Evolutionary conservation across 2,329 filamentous ascomycete species (phyloP), one percentile per base, ranked within the genome.

Genomic region (Fusarium sambucinum): DNA sequence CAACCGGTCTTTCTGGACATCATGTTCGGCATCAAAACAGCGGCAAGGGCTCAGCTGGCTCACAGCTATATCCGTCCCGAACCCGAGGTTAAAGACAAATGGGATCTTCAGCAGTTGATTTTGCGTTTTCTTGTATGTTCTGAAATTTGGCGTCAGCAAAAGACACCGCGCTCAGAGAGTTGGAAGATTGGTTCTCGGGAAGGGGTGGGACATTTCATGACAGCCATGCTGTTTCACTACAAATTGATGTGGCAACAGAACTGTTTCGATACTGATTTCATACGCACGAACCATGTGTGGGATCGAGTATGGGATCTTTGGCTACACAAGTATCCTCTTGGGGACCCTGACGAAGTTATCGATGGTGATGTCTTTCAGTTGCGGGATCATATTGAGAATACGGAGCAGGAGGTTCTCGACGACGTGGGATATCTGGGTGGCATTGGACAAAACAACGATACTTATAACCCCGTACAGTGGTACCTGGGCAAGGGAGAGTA

Each of bases 271-370:
- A 48, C 45, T 27, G 52, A 60, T 2, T 47, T 54, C 11, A 30
- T 64, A 1, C 23, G 33, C 3, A 40, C 51, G 12, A 60, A 64
- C 7, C 33, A 64, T 8, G 29, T 46, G 9, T 75, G 72, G 69
- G 68, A 76, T 25, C 41, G 53, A 13, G 42, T 72, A 9, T 79
- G 77, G 77, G 68, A 75, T 14, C 35, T 59, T n/a, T 79, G 76
- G 77, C 19, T 76, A 41, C 57, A 67, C 2, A 59, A 66, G 51
- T 76, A 73, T 38, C 73, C 73, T 23, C 16, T 67, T 6, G 44
- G 56, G 10, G 35, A 51, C 5, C 37, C 32, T 8, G 30, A 47
- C 1, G 53, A 60, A 17, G 51, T 48, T 12, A 29, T 53, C 3
- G 47, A 60, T 11, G 63, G 53, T 1, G 53, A 64, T 5, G 19